Evolutionary conservation across 2,329 filamentous ascomycete species (phyloP).

Genomic region (Colletotrichum filicis): DNA sequence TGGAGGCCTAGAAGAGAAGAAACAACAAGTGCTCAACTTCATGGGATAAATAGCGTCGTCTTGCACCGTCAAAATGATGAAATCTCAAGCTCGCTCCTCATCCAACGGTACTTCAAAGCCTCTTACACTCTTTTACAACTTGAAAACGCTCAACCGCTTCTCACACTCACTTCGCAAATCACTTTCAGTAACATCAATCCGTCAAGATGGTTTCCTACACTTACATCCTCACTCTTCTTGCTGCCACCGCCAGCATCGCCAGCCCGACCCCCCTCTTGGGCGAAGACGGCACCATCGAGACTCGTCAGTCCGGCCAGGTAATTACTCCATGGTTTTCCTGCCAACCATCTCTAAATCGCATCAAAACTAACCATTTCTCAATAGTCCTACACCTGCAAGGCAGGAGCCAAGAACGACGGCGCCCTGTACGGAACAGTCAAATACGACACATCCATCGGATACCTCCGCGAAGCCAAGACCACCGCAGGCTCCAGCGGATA

Average conservation of each 20-base stretch:
- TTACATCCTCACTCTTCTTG: slow-evolving; percentile 1
- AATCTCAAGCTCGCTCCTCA: neutral
- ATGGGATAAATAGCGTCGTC: neutral
- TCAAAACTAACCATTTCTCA: neutral
- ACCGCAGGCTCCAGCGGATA: neutral
- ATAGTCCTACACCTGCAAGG: neutral
- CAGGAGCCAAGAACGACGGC: neutral
- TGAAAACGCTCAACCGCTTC: neutral
- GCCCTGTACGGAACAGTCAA: neutral
- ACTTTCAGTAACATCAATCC: neutral
- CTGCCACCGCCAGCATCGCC: neutral
- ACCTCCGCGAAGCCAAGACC: neutral
- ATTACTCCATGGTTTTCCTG: neutral
- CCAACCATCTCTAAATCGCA: neutral
- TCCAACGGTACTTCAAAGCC: neutral
- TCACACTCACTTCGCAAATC: neutral
- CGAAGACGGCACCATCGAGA: neutral
- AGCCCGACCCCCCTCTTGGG: neutral
- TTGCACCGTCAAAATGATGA: neutral
- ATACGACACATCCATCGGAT: neutral
- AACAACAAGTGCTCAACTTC: too few relatives aligned
- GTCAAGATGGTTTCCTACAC: neutral
- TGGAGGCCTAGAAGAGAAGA: too few relatives aligned
- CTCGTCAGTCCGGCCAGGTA: neutral
- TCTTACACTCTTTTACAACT: neutral